Base-by-base conservation (phyloP, 306 rosid genomes). In the Bauhinia variegata region DNA sequence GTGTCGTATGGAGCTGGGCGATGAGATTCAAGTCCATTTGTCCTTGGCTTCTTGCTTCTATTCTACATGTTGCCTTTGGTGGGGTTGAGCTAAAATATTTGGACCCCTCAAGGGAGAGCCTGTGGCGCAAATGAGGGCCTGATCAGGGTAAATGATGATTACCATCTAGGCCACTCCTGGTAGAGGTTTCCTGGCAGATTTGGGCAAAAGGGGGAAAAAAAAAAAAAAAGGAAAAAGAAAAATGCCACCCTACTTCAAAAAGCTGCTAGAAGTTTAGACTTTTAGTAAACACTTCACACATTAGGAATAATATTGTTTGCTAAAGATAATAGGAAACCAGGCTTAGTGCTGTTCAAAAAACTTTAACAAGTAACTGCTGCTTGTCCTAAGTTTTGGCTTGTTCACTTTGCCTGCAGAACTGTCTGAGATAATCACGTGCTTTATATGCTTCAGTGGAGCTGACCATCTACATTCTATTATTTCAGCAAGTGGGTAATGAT, bases 401-500 rank as follows among this genome's bases (percentile, higher is more conserved):
- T 10, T 67, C 18, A 39, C 57, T 52, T 47, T 54, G 44, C 43
- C 43, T 51, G 56, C 54, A 19, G 56, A 60, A 63, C 63, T 68
- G 31, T 52, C 34, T 63, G 31, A 17, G 54, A 65, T 41, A 44
- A 34, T 46, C 33, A 3, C 51, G 34, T 83, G 75, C 53, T 28
- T 68, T 68, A 67, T 62, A 56, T 50, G 14, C 43, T 28, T 60
- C 54, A 64, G 59, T 48, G 33, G 42, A 64, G 56, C 46, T 86
- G 66, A 72, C 71, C 44, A 47, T 69, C 33, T 61, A 32, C 33
- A 51, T 61, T 66, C 41, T 61, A 60, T 75, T 75, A 64, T 84
- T 86, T 75, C 79, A 93, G 99, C 79, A 93, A 93, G 82, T 93
- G 99, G 99, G 74, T 90, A 76, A 90, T 90, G 99, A 90, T 90